Conservation (phyloP, 305 asterid genomes). For the Fraxinus paxiana region DNA sequence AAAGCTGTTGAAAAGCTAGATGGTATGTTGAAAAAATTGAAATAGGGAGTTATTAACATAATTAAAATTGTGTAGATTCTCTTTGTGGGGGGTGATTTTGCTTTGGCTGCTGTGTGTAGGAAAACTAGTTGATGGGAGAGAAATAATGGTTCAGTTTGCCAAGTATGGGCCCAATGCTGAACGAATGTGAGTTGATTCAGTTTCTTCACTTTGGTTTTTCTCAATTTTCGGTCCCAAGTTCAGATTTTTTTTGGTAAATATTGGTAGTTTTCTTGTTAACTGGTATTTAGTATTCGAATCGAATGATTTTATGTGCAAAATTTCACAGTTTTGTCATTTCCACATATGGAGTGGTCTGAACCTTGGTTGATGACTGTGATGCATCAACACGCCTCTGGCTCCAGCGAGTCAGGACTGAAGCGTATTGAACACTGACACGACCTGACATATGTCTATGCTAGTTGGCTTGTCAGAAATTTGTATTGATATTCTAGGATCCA, state of each 20-base stretch:
- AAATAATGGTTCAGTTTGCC: slow-evolving; percentile 92
- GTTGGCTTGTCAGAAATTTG: not conserved
- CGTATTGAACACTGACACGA: not conserved
- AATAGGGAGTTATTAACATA: not conserved
- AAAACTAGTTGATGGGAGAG: slow-evolving; percentile 89
- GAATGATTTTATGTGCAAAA: not conserved
- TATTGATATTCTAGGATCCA: not conserved
- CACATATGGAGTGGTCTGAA: not conserved
- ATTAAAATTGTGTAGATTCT: not conserved
- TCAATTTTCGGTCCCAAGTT: not conserved
- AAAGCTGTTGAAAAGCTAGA: slow-evolving; percentile 95
- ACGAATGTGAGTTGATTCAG: slow-evolving; percentile 53
- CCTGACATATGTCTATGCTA: not conserved
- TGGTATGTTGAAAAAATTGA: slow-evolving; percentile 40
- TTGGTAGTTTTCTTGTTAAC: not conserved
- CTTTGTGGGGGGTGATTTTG: not conserved
- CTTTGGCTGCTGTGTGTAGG: slow-evolving; percentile 38
- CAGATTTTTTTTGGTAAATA: not conserved
- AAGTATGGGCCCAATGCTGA: slow-evolving; percentile 96
- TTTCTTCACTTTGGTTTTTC: not conserved
- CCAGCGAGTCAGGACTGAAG: not conserved
- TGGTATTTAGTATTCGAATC: not conserved
- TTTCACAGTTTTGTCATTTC: not conserved
- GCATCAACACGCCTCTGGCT: not conserved
- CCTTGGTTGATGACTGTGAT: not conserved